A percentile compares a stretch with the other conserved stretches of the same genome.
Evolutionary conservation across 108 stramenopile species (phyloP).

Genomic region (Skeletonema tropicum): DNA sequence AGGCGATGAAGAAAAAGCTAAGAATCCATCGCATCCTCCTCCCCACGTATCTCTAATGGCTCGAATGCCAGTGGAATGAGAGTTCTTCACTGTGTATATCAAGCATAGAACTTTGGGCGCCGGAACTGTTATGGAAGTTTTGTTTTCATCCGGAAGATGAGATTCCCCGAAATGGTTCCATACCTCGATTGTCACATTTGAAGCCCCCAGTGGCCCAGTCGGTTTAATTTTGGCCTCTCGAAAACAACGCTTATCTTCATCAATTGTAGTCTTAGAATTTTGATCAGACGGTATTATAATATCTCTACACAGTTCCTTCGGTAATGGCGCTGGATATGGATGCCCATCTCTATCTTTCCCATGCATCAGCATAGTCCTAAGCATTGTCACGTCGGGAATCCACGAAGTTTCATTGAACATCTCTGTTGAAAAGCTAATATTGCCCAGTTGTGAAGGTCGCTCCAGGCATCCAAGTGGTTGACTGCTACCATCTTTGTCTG

Average conservation of each 20-base stretch:
- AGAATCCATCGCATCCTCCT: constrained; percentile 88
- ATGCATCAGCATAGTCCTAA: constrained; percentile 63
- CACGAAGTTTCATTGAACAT: constrained; percentile 31
- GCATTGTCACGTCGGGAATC: constrained; percentile 79
- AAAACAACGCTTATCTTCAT: constrained; percentile 49
- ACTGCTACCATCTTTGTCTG: constrained; percentile 8
- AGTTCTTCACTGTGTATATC: constrained; percentile 71
- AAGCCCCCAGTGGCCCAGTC: constrained; percentile 36
- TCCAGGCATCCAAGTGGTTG: background rate
- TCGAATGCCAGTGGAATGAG: constrained; percentile 61
- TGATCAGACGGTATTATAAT: constrained; percentile 36
- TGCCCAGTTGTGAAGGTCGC: constrained; percentile 4
- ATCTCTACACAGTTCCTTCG: constrained; percentile 62
- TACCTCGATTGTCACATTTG: background rate
- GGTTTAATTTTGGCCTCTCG: constrained; percentile 31
- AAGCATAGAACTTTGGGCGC: constrained; percentile 71
- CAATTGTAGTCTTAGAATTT: constrained; percentile 5
- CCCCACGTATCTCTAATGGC: constrained; percentile 73
- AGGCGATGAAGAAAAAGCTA: constrained; percentile 77
- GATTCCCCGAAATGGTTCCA: background rate
- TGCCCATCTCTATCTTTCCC: constrained; percentile 66
- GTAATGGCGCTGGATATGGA: constrained; percentile 68
- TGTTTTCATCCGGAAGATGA: background rate
- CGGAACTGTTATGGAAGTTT: constrained; percentile 18
- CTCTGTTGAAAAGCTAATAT: background rate